Percentiles rank a stretch among this genome's conserved stretches.
phyloP scores from a whole-genome alignment of 495 filamentous ascomycete species.

The Neurospora tetraspora region DNA sequence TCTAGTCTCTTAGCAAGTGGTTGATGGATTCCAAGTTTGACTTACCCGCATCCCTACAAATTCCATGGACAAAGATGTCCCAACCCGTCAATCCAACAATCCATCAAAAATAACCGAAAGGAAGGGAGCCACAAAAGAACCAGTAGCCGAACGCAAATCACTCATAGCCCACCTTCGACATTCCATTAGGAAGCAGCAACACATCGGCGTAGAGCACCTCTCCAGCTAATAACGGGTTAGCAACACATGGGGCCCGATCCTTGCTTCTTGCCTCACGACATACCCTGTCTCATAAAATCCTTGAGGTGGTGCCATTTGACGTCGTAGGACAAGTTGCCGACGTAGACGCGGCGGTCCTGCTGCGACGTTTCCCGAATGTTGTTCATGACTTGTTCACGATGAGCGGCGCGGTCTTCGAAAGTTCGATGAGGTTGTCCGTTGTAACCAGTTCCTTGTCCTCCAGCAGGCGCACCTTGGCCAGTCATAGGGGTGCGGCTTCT shows the following conservation, averaged over 20 bases:
- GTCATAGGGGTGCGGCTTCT: slow-evolving; percentile 82
- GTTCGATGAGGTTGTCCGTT: slow-evolving; percentile 59
- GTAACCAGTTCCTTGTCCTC: slow-evolving; percentile 45
- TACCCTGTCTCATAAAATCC: slow-evolving; percentile 99
- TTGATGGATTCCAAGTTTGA: slow-evolving; percentile 5
- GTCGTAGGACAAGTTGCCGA: slow-evolving; percentile 97
- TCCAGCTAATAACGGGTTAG: slow-evolving; percentile 57
- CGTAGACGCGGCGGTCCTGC: slow-evolving; percentile 98
- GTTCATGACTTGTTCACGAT: slow-evolving; percentile 94
- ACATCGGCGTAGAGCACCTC: slow-evolving; percentile 99
- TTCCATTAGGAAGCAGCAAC: slow-evolving; percentile 99
- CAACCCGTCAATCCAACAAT: slow-evolving; percentile 99
- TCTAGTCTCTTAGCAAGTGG: neutral
- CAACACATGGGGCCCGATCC: slow-evolving; percentile 2
- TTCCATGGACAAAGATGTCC: slow-evolving; percentile 71
- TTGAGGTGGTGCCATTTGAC: slow-evolving; percentile 99
- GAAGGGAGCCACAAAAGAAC: slow-evolving; percentile 60
- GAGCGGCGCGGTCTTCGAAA: slow-evolving; percentile 73
- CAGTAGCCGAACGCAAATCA: slow-evolving; percentile 59
- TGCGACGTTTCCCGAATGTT: slow-evolving; percentile 87
- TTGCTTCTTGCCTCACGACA: slow-evolving; percentile 24
- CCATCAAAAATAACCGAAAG: slow-evolving; percentile 71
- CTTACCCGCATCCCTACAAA: slow-evolving; percentile 99
- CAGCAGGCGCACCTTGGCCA: slow-evolving; percentile 57
- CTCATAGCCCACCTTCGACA: slow-evolving; percentile 99